Conservation (phyloP, 2,329 filamentous ascomycete genomes). For the Aureobasidium sp. region DNA sequence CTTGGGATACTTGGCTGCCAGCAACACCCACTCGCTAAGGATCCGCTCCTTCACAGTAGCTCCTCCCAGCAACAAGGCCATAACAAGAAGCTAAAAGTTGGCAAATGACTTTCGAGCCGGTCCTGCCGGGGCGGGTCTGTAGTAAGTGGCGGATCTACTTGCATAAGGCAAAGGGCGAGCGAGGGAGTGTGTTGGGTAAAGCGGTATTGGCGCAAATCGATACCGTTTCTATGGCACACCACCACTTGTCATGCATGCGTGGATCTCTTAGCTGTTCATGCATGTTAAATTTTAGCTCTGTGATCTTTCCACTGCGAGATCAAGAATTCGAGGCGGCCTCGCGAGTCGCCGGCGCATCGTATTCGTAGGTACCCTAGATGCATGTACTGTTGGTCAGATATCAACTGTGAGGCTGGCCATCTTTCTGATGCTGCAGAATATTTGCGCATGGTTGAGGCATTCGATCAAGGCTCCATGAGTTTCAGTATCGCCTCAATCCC, state of each 20-base stretch:
- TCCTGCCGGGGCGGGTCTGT: background rate
- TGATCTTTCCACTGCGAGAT: background rate
- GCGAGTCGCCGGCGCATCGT: background rate
- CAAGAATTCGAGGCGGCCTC: background rate
- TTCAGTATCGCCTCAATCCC: background rate
- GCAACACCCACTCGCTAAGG: background rate
- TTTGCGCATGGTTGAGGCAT: background rate
- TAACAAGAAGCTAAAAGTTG: slow-evolving; percentile 7
- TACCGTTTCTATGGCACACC: slow-evolving; percentile 6
- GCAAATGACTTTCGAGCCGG: slow-evolving; percentile 2
- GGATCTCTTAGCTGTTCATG: slow-evolving; percentile 7
- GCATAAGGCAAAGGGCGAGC: background rate
- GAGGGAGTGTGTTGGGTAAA: background rate
- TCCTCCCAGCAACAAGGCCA: background rate
- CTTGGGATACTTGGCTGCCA: background rate
- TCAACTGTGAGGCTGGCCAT: background rate
- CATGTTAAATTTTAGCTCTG: slow-evolving; percentile 1
- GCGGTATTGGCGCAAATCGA: background rate
- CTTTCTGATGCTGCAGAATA: background rate
- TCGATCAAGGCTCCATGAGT: background rate
- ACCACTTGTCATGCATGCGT: slow-evolving; percentile 3
- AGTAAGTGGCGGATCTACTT: background rate
- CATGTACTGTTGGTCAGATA: background rate
- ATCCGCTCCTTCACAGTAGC: slow-evolving; percentile 1
- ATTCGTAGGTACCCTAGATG: background rate